phyloP scores from a whole-genome alignment of 176 grass and related monocot genomes.

The Lolium multiflorum region DNA sequence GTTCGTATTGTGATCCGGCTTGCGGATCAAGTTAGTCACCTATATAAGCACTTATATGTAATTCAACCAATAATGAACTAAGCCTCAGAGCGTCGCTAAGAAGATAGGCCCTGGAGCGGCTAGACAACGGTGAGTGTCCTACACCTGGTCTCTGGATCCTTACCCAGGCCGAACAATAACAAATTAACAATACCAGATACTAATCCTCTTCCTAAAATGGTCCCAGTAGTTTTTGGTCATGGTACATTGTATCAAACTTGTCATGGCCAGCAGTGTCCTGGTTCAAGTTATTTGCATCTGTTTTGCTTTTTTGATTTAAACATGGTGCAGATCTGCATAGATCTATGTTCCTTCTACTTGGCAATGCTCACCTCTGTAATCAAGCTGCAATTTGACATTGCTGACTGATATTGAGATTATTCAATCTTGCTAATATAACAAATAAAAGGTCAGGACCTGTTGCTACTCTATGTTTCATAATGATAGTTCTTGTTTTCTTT shows the following conservation, averaged over 20 bases:
- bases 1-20: background rate
- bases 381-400: background rate
- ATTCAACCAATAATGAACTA: background rate
- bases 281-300: background rate
- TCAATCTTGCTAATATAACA: constrained; percentile 37
- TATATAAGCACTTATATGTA: background rate
- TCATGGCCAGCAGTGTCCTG: background rate
- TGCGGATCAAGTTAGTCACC: background rate
- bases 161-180: background rate
- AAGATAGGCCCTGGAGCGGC: background rate
- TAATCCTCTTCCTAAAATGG: background rate
- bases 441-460: background rate
- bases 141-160: background rate
- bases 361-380: background rate
- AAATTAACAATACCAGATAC: background rate
- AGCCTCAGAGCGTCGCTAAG: background rate
- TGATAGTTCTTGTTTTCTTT: background rate
- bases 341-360: background rate
- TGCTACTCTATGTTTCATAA: background rate
- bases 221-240: background rate
- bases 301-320: constrained; percentile 2
- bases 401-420: constrained; percentile 18
- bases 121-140: background rate
- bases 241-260: background rate
- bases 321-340: background rate